Evolutionary conservation across 345 rosid genomes (phyloP).

Genomic region (Citropsis articulata): DNA sequence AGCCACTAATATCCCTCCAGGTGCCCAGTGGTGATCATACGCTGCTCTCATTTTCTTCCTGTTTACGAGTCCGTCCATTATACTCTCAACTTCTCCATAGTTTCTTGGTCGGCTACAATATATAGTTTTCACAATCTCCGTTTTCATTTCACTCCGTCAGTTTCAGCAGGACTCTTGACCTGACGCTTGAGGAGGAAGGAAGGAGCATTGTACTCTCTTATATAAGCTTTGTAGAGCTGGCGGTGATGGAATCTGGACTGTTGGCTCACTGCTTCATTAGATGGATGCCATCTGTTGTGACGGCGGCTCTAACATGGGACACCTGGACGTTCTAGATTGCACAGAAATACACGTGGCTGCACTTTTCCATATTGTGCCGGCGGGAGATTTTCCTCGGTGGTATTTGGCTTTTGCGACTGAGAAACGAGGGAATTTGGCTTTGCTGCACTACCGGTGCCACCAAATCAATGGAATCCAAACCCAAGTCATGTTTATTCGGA

Average conservation of each 20-base stretch:
- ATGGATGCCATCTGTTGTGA: not conserved
- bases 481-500: too few species aligned
- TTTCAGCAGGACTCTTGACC: not conserved
- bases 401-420: not conserved
- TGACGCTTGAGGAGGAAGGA: too few species aligned
- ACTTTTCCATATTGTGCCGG: not conserved
- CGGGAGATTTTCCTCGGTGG: not conserved
- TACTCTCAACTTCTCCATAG: not conserved
- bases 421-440: not conserved
- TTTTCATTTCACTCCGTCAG: too few species aligned
- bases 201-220: too few species aligned
- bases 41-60: not conserved
- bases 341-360: conserved; percentile 2
- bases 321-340: conserved; percentile 9
- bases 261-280: not conserved
- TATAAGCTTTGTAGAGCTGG: not conserved
- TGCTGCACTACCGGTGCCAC: too few species aligned
- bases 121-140: not conserved
- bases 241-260: not conserved
- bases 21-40: not conserved
- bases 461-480: too few species aligned
- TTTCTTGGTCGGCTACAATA: not conserved
- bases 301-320: too few species aligned
- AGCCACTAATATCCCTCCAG: not conserved
- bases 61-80: not conserved